A percentile compares a stretch with the other conserved stretches of the same genome.
These are phyloP conservation scores for Pseudogymnoascus sp. DNA, from an alignment of 2,329 filamentous ascomycete species.

Conservation along the genomic window DNA sequence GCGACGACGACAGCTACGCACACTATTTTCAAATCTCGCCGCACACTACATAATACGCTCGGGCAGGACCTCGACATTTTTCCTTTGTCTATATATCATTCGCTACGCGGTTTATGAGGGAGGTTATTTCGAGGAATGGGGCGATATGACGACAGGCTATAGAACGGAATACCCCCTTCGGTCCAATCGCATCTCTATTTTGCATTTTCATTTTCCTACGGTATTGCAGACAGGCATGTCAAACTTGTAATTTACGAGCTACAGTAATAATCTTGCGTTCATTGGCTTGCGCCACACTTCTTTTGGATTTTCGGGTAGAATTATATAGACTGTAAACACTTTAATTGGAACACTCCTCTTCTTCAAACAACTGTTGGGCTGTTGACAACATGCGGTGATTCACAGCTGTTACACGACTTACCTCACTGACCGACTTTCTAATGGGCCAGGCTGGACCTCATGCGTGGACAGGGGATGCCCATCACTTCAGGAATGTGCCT, in stretches of 20 bases:
- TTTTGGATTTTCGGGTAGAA: constrained; percentile 1
- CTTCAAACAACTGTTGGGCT: neutral
- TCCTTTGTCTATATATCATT: constrained; percentile 4
- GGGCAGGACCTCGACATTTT: constrained; percentile 3
- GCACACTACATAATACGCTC: neutral
- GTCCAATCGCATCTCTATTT: constrained; percentile 4
- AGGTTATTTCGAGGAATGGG: constrained; percentile 1
- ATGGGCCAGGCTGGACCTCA: constrained; percentile 3
- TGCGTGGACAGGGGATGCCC: neutral
- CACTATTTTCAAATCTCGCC: neutral
- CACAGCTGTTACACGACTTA: neutral
- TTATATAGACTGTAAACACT: constrained; percentile 5
- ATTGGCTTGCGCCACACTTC: neutral
- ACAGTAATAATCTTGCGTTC: constrained; percentile 2
- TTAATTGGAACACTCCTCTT: constrained; percentile 2
- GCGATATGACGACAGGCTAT: constrained; percentile 5
- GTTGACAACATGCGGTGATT: neutral
- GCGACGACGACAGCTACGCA: constrained; percentile 3
- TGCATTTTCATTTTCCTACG: constrained; percentile 3
- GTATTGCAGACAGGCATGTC: constrained; percentile 2
- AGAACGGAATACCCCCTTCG: constrained; percentile 7
- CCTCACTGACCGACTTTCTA: constrained; percentile 3
- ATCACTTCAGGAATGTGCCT: neutral
- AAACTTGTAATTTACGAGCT: constrained; percentile 8
- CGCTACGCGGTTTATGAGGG: constrained; percentile 6